phyloP scores from a whole-genome alignment of 805 yeast species.

The Wickerhamiella occidentalis region DNA sequence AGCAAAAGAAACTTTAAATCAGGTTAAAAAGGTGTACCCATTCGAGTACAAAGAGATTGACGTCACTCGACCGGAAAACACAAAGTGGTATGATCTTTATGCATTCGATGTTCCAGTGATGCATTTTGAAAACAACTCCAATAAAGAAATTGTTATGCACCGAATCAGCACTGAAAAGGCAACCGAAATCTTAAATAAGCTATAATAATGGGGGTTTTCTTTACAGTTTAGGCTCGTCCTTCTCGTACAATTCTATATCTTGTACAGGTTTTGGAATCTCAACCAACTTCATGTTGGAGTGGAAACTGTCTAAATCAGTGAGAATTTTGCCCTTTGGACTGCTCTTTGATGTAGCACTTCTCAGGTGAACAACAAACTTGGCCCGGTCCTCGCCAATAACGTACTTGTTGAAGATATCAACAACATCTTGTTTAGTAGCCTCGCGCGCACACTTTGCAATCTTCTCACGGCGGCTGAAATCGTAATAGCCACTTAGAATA shows the following conservation, averaged over 20 bases:
- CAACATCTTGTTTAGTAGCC: conserved; percentile 45
- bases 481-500: conserved; percentile 66
- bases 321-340: not conserved
- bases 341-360: conserved; percentile 36
- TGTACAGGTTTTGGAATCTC: conserved; percentile 1
- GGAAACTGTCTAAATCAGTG: not conserved
- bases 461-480: conserved; percentile 47
- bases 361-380: conserved; percentile 46
- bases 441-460: conserved; percentile 45
- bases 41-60: conserved; percentile 25
- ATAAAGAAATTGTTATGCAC: conserved; percentile 23
- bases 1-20: conserved; percentile 24
- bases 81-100: conserved; percentile 28
- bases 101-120: conserved; percentile 31
- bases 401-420: conserved; percentile 39
- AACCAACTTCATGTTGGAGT: not conserved
- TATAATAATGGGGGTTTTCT: not conserved
- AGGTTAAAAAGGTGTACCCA: conserved; percentile 13
- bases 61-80: conserved; percentile 26
- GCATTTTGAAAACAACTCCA: conserved; percentile 18
- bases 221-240: conserved; percentile 9
- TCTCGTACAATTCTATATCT: conserved; percentile 6
- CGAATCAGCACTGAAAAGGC: conserved; percentile 19
- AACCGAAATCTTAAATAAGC: not conserved
- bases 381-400: conserved; percentile 33